These are phyloP conservation scores for Hymenotorrendiella dingleyae DNA, from an alignment of 2,329 filamentous ascomycete species.

Conservation along the genomic window DNA sequence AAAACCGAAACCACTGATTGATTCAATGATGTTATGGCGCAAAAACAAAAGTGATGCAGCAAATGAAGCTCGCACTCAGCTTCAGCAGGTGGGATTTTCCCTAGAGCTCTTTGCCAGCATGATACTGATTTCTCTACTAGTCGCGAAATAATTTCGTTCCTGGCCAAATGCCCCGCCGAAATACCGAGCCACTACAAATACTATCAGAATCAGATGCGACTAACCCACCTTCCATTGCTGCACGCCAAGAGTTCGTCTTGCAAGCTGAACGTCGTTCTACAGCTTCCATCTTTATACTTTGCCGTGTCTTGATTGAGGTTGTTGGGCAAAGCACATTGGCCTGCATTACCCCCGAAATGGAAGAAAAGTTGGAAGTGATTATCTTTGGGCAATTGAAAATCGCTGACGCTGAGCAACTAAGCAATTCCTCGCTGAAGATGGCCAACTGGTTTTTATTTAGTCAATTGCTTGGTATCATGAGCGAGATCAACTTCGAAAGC, in stretches of 20 bases:
- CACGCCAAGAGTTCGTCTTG: conserved; percentile 63
- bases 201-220: conserved; percentile 17
- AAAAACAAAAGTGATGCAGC: conserved; percentile 92
- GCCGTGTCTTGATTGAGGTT: conserved; percentile 87
- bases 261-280: conserved; percentile 85
- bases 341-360: conserved; percentile 83
- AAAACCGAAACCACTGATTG: conserved; percentile 91
- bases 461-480: conserved; percentile 92
- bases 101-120: not conserved
- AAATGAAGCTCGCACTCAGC: conserved; percentile 55
- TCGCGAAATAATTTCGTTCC: conserved; percentile 19
- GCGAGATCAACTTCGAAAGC: conserved; percentile 79
- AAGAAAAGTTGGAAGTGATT: conserved; percentile 87
- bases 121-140: conserved; percentile 10
- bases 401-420: conserved; percentile 74
- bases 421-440: conserved; percentile 73
- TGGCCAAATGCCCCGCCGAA: conserved; percentile 53
- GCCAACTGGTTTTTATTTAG: conserved; percentile 96
- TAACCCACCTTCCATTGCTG: conserved; percentile 31
- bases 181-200: conserved; percentile 57
- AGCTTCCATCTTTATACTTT: conserved; percentile 93
- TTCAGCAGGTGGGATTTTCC: conserved; percentile 41
- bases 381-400: conserved; percentile 94
- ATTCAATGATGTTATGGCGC: conserved; percentile 97
- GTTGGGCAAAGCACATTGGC: conserved; percentile 82